A percentile compares a stretch with the other conserved stretches of the same genome.
These are phyloP conservation scores for Zygosaccharomyces bisporus DNA, from an alignment of 805 yeast genomes.

Conservation along the genomic window DNA sequence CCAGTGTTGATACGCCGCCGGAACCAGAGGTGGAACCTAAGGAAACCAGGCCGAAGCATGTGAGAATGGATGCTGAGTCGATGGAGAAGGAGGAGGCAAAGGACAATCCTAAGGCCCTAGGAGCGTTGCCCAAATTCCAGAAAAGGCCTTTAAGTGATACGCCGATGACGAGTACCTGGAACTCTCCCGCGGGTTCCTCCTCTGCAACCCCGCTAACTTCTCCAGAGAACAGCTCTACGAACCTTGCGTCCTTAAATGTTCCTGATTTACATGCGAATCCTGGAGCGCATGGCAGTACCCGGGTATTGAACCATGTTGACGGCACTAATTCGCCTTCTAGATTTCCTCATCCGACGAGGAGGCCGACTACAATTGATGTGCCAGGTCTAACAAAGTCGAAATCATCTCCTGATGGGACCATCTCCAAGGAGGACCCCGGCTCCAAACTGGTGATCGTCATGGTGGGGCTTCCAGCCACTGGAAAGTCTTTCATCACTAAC, in stretches of 20 bases:
- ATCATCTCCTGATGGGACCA: constrained; percentile 69
- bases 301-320: neutral
- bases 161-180: constrained; percentile 55
- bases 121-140: constrained; percentile 51
- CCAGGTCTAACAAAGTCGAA: constrained; percentile 88
- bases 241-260: constrained; percentile 9
- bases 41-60: constrained; percentile 5
- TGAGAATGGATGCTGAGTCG: neutral
- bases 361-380: constrained; percentile 82
- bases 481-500: constrained; percentile 89
- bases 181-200: constrained; percentile 48
- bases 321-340: constrained; percentile 23
- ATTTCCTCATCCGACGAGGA: constrained; percentile 40
- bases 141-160: constrained; percentile 74
- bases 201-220: constrained; percentile 33
- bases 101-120: constrained; percentile 3
- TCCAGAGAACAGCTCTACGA: constrained; percentile 26
- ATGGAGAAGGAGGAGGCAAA: constrained; percentile 1
- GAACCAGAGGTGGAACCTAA: constrained; percentile 26
- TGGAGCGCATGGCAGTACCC: neutral
- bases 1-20: constrained; percentile 20
- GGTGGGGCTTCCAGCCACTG: constrained; percentile 96
- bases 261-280: constrained; percentile 2
- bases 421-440: constrained; percentile 64
- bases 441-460: constrained; percentile 86